Evolutionary conservation across 2,329 filamentous ascomycete species (phyloP).

Genomic region (Aschersonia sp.): DNA sequence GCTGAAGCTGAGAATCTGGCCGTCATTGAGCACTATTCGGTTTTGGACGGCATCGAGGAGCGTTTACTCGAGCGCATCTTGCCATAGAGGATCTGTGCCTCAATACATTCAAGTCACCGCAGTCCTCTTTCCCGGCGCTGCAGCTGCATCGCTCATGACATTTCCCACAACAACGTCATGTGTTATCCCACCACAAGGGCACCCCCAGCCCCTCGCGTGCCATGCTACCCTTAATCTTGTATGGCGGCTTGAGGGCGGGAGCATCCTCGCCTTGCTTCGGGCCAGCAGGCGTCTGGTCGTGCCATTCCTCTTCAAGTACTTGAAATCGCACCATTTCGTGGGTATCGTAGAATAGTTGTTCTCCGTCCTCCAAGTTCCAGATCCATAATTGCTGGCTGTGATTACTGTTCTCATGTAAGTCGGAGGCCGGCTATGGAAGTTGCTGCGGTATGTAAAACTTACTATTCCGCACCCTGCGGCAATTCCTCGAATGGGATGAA

Average conservation of each 20-base stretch:
- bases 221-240: constrained; percentile 54
- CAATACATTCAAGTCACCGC: constrained; percentile 1
- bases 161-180: constrained; percentile 1
- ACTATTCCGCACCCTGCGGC: constrained; percentile 66
- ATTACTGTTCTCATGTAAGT: constrained; percentile 33
- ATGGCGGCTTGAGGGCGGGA: constrained; percentile 49
- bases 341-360: constrained; percentile 73
- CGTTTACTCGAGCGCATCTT: constrained; percentile 51
- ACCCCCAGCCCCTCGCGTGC: constrained; percentile 46
- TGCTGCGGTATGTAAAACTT: constrained; percentile 15
- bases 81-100: constrained; percentile 16
- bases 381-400: constrained; percentile 69
- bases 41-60: constrained; percentile 77
- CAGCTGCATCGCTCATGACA: too few species aligned
- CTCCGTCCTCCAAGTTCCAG: constrained; percentile 57
- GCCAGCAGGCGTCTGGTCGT: constrained; percentile 67
- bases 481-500: constrained; percentile 63
- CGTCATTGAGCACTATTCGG: constrained; percentile 86
- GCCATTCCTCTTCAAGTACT: constrained; percentile 79
- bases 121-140: too few species aligned
- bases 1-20: constrained; percentile 91
- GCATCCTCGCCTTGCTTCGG: constrained; percentile 47
- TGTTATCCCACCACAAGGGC: constrained; percentile 48
- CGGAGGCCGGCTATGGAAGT: background rate
- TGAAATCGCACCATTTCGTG: constrained; percentile 80